Evolutionary conservation across 2,329 filamentous ascomycete species (phyloP), one percentile per base, ranked within the genome.

Genomic region (Coniella lustricola): DNA sequence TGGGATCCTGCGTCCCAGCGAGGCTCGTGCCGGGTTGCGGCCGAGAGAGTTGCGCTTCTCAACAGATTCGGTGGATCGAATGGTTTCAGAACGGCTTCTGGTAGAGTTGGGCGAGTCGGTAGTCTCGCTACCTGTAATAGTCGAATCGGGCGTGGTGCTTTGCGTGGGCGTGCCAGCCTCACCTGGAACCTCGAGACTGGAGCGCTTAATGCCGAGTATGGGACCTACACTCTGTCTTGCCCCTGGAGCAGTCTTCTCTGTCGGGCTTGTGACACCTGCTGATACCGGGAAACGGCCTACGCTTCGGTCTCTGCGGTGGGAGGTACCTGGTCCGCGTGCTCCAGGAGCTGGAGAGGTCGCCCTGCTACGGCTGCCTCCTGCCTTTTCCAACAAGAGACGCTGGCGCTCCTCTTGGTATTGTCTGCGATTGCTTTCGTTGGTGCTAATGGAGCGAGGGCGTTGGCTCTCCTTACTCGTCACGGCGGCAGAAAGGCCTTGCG

Each of bases 361-460:
- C 43, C 90, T 81, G 62, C 82, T 84, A 45, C 88, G 81, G 56
- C 81, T 69, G 16, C 75, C 75, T 31, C 76, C 79, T 49, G 72
- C 75, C 62, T 82, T 82, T 56, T 81, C 80, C 40, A 93, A 81
- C 53, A 91, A 77, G 44, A 89, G 88, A 53, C 88, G 83, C 64
- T 89, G 87, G 45, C 93, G 83, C 64, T 95, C 93, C 67, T 97
- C 91, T 82, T 95, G 91, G 57, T 95, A 84, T 38, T 88, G 88
- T 60, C 90, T 88, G 52, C 93, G 85, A 67, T 94, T 94, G 69
- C 89, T 94, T 73, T 98, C 93, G 62, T 98, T 90, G 1, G 90
- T 95, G 64, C 88, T 94, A 60, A 96, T 87, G 25, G 90, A 90
- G 41, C 93, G 85, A 20, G 87, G 85, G 36, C 89, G 82, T 57